Evolutionary conservation across 768 basidiomycete genomes (phyloP), one percentile per base, ranked within the genome.

Genomic region (Tylopilus subfusipes): DNA sequence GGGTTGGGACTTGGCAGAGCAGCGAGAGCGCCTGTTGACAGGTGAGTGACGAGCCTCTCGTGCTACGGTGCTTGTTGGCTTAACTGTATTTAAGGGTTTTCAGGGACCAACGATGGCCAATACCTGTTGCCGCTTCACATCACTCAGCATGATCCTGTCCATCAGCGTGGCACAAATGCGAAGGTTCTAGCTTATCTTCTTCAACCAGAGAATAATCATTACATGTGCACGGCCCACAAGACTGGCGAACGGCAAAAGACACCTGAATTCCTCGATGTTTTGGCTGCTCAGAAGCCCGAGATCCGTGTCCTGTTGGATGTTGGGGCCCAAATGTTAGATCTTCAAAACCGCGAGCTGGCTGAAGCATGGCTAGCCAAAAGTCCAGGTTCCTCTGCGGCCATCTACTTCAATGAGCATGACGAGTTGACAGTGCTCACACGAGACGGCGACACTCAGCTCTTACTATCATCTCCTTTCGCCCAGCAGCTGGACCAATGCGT

Each of bases 251-350:
- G 68, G n/a, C 57, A 50, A 18, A 56, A 48, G 6, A 52, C 70
- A 0, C 8, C 11, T 0, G 21, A 60, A 14, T 50, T 71, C 54
- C 55, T 79, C 19, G 16, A 59, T 2, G 52, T 67, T 19, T 18
- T 83, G 4, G 68, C 71, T 12, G n/a, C 52, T 1, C 72, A 78
- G 56, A 50, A 50, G 1, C 75, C 74, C 4, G 62, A 68, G n/a
- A 69, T 82, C 25, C 71, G 70, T 22, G 79, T 82, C 7, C 63
- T 83, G 19, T 63, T 83, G 16, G 81, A 83, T 42, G 80, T 83
- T 13, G 82, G 81, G 4, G 81, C 81, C 0, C 81, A 83, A 55
- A 78, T 83, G 67, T 65, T 83, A 10, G 81, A 83, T 42, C 66
- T 80, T 52, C 63, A 70, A 22, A 83, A 81, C 54, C 31, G 59